Evolutionary conservation across 257 asterid species (phyloP).

Genomic region (Ilex aquifolium): DNA sequence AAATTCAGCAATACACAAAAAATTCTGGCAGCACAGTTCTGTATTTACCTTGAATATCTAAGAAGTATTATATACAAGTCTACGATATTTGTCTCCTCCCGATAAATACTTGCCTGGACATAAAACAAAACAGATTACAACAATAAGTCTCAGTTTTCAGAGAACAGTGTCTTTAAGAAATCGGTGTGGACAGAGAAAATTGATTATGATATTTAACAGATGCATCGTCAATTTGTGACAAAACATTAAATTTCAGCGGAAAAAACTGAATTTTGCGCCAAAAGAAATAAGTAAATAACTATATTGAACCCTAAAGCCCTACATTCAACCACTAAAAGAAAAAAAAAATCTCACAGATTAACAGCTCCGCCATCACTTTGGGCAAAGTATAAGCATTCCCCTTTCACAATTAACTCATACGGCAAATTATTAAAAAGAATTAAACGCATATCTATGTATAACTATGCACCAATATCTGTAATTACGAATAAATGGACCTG

Average conservation of each 20-base stretch:
- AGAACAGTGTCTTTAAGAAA: too few relatives aligned
- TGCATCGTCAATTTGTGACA: too few relatives aligned
- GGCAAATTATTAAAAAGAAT: too few relatives aligned
- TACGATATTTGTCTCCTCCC: conserved; percentile 68
- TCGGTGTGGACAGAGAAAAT: too few relatives aligned
- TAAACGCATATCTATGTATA: background rate
- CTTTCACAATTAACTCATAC: too few relatives aligned
- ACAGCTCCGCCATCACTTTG: background rate
- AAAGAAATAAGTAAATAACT: too few relatives aligned
- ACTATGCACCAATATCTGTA: background rate
- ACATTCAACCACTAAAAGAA: background rate
- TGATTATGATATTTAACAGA: too few relatives aligned
- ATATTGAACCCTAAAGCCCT: background rate
- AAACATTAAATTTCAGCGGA: too few relatives aligned
- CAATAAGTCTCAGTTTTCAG: too few relatives aligned
- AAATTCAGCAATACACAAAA: conserved; percentile 6
- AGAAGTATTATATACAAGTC: conserved; percentile 74
- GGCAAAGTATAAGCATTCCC: background rate
- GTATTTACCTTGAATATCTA: conserved; percentile 68
- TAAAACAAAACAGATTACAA: conserved; percentile 3
- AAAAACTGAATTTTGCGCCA: too few relatives aligned
- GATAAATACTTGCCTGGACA: conserved; percentile 63
- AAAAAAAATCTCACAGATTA: background rate
- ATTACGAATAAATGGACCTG: conserved; percentile 44
- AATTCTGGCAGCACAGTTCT: conserved; percentile 6